Evolutionary conservation across 352 stramenopile genomes (phyloP).

Genomic region (Phytophthora pinifolia): DNA sequence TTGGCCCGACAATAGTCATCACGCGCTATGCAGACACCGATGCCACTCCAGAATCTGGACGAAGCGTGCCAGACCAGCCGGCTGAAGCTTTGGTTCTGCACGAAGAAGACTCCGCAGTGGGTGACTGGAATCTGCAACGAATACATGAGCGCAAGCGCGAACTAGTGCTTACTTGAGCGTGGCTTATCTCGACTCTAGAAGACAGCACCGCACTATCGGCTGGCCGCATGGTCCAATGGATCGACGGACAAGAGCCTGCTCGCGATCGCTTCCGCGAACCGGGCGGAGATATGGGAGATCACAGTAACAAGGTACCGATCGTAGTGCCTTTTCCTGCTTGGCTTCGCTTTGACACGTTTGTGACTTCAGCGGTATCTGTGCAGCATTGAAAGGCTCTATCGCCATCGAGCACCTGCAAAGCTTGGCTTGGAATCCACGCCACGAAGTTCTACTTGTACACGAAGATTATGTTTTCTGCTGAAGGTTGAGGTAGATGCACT

Average conservation of each 20-base stretch:
- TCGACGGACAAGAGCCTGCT: slow-evolving; percentile 24
- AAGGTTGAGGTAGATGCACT: neutral
- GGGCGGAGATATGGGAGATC: slow-evolving; percentile 43
- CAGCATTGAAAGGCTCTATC: slow-evolving; percentile 15
- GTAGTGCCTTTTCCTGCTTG: neutral
- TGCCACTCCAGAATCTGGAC: slow-evolving; percentile 2
- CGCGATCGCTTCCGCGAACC: slow-evolving; percentile 24
- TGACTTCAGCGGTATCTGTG: slow-evolving; percentile 12
- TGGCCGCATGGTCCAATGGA: slow-evolving; percentile 34
- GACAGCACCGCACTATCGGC: slow-evolving; percentile 9
- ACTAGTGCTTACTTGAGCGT: too few relatives aligned
- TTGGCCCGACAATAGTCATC: slow-evolving; percentile 38
- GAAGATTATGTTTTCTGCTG: neutral
- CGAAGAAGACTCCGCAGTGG: slow-evolving; percentile 12
- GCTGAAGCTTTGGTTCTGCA: slow-evolving; percentile 17
- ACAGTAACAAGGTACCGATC: slow-evolving; percentile 23
- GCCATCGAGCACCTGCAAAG: slow-evolving; percentile 23
- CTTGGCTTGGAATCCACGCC: slow-evolving; percentile 38
- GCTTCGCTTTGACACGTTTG: neutral
- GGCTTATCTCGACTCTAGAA: neutral
- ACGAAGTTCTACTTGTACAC: slow-evolving; percentile 36
- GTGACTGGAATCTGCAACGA: slow-evolving; percentile 1
- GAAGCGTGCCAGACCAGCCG: slow-evolving; percentile 10
- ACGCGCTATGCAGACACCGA: slow-evolving; percentile 21
- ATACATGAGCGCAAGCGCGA: neutral